Conservation (phyloP, 768 basidiomycete species). For the Boletus rubescentipes region DNA sequence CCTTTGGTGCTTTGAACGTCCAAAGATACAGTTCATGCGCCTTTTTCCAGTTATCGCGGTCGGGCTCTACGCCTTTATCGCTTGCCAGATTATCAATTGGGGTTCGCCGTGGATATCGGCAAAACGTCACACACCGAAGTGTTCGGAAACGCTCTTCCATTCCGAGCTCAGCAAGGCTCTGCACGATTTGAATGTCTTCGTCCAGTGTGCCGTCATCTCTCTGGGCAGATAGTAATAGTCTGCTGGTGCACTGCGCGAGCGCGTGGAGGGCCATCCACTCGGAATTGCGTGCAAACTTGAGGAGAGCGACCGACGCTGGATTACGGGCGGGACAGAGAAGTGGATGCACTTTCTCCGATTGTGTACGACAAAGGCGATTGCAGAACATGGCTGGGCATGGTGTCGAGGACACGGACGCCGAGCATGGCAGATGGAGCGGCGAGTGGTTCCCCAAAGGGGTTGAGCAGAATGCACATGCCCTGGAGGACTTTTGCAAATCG, state of each 20-base stretch:
- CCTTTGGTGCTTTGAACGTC: conserved; percentile 62
- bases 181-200: conserved; percentile 55
- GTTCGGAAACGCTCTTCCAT: conserved; percentile 64
- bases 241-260: conserved; percentile 62
- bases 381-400: conserved; percentile 73
- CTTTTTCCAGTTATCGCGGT: conserved; percentile 64
- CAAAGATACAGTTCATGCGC: conserved; percentile 56
- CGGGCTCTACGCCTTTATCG: conserved; percentile 48
- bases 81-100: conserved; percentile 16
- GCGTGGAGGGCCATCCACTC: conserved; percentile 76
- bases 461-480: conserved; percentile 73
- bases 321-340: conserved; percentile 76
- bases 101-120: not conserved
- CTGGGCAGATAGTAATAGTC: conserved; percentile 56
- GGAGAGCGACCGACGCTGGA: conserved; percentile 59
- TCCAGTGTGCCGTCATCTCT: conserved; percentile 36
- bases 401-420: conserved; percentile 40
- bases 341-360: conserved; percentile 63
- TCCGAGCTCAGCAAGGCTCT: conserved; percentile 68
- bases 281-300: conserved; percentile 56
- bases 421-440: conserved; percentile 53
- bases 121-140: conserved; percentile 14
- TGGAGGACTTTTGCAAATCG: conserved; percentile 57
- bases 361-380: conserved; percentile 70
- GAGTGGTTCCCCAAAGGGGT: conserved; percentile 51